Evolutionary conservation across 2,329 filamentous ascomycete genomes (phyloP).

Genomic region (Sordariomycetes sp.): DNA sequence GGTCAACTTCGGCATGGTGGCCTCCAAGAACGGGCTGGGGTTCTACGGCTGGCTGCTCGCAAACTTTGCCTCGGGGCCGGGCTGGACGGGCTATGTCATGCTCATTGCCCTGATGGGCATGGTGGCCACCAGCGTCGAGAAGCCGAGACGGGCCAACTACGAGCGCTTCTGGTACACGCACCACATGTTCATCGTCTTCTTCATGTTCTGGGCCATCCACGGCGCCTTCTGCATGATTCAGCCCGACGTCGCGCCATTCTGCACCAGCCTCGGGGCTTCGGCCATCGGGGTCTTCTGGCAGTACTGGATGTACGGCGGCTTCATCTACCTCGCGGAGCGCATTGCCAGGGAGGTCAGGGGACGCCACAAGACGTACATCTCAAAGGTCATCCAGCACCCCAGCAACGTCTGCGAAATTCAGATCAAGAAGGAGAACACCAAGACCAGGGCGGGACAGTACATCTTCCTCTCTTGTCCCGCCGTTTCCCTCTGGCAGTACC

Average conservation of each 20-base stretch:
- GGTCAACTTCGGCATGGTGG: slow-evolving; percentile 75
- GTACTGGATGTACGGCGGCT: slow-evolving; percentile 81
- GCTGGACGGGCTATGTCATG: slow-evolving; percentile 85
- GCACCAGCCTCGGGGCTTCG: slow-evolving; percentile 54
- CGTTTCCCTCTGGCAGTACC: slow-evolving; percentile 81
- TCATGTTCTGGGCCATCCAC: slow-evolving; percentile 86
- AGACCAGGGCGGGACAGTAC: slow-evolving; percentile 74
- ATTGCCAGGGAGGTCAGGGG: slow-evolving; percentile 71
- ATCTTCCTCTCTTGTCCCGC: slow-evolving; percentile 85
- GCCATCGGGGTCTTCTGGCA: slow-evolving; percentile 77
- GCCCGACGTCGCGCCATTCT: slow-evolving; percentile 72
- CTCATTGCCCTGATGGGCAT: slow-evolving; percentile 69
- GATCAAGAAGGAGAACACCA: slow-evolving; percentile 83
- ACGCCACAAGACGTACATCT: slow-evolving; percentile 75
- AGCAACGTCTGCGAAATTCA: slow-evolving; percentile 86
- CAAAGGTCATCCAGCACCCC: slow-evolving; percentile 82
- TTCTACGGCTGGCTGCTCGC: slow-evolving; percentile 70
- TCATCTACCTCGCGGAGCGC: slow-evolving; percentile 71
- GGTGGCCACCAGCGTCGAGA: slow-evolving; percentile 68
- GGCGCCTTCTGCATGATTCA: slow-evolving; percentile 89
- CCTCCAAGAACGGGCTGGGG: slow-evolving; percentile 65
- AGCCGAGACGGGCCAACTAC: slow-evolving; percentile 70
- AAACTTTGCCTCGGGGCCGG: slow-evolving; percentile 71
- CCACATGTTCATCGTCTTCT: slow-evolving; percentile 81
- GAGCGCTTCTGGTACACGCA: slow-evolving; percentile 89